Percentiles rank a stretch among this genome's conserved stretches.
Evolutionary conservation across 257 asterid genomes (phyloP).

Genomic region (Solanum habrochaites): DNA sequence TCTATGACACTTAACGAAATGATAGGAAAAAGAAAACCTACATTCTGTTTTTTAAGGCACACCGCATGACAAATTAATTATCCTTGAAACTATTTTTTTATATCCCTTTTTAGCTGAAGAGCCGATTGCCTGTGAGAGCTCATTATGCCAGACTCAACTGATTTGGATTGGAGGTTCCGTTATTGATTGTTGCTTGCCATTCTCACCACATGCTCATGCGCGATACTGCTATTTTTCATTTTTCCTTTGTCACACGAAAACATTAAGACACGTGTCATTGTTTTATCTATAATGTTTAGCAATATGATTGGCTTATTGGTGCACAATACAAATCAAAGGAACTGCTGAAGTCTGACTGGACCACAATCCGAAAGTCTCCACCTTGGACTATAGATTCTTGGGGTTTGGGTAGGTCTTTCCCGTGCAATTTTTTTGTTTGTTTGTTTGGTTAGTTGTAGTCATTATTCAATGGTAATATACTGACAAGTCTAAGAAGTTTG

Average conservation of each 20-base stretch:
- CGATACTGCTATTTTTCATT: neutral
- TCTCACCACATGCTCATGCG: neutral
- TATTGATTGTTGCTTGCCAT: neutral
- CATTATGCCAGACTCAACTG: too few species aligned
- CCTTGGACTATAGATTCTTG: conserved; percentile 97
- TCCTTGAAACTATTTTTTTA: neutral
- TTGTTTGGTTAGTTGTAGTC: neutral
- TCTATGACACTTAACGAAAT: neutral
- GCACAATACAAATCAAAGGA: conserved; percentile 92
- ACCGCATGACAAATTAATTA: neutral
- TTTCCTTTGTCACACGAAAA: neutral
- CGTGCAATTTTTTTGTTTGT: neutral
- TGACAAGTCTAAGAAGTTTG: neutral
- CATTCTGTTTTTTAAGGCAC: neutral
- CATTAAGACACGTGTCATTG: neutral
- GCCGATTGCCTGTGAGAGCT: too few species aligned
- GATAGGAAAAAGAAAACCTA: neutral
- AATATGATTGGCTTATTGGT: conserved; percentile 96
- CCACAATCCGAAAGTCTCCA: conserved; percentile 75
- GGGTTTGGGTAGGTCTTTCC: conserved; percentile 81
- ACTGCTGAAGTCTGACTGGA: conserved; percentile 85
- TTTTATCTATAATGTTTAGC: conserved; percentile 37
- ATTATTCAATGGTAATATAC: neutral
- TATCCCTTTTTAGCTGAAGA: neutral
- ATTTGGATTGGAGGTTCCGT: neutral